Evolutionary conservation across 1,284 basidiomycete genomes (phyloP), one percentile per base, ranked within the genome.

Genomic region (Porogramme epimiltina): DNA sequence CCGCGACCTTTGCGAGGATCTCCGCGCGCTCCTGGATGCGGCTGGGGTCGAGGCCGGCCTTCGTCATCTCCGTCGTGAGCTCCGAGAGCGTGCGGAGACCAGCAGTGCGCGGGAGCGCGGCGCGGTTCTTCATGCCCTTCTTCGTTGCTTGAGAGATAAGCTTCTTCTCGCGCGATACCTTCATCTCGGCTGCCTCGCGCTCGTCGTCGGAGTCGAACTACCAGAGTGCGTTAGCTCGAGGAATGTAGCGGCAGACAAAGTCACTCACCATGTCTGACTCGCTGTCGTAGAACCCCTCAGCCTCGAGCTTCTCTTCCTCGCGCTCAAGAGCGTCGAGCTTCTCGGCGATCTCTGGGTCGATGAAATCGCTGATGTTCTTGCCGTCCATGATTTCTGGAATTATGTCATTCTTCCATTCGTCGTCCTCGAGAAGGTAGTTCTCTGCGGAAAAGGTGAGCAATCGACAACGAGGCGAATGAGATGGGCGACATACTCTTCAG

Each of bases 331-430:
- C 96, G 68, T 98, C 96, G 52, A 99, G 86, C 73, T 93, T 95
- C 73, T 95, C 94, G 37, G 87, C 85, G 61, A 99, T 99, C 67
- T 99, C 97, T n/a, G 95, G 91, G 71, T 99, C 97, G 72, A 99
- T 91, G 64, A 99, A 99, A 79, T 99, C 96, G 36, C 95, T 95
- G 51, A 99, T 77, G 76, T 99, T 99, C 84, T 98, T 98, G 74
- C 96, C 97, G 61, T 98, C 85, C 85, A 93, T 86, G 66, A 99
- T 91, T 73, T 99, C 97, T 24, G 96, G 97, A 22, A 99, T 91
- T 61, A 85, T 81, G 68, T 99, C 96, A 76, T 88, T 81, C 76
- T 98, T 99, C 96, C 96, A 99, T 47, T 93, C 89, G 45, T 92
- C 87, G 68, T 98, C 88, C 37, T 85, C 81, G 49, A 99, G 86